These are phyloP conservation scores for Cryptomeria japonica DNA, from an alignment of 75 land plant species.

Conservation along the genomic window DNA sequence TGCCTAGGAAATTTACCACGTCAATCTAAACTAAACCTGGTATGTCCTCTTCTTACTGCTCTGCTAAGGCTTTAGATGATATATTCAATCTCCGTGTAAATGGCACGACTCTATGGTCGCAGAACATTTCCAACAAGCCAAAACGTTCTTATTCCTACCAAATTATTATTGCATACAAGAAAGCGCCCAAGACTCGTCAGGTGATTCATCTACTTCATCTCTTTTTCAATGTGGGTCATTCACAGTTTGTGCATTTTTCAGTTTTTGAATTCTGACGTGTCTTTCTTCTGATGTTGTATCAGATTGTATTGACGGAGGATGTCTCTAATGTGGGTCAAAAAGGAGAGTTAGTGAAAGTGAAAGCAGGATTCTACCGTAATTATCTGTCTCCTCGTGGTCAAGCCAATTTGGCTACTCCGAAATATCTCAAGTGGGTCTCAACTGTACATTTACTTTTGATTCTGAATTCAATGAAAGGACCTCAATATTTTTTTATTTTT, in stretches of 20 bases:
- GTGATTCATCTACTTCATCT: not conserved
- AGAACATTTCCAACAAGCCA: not conserved
- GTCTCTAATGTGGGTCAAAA: slow-evolving; percentile 78
- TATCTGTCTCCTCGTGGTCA: slow-evolving; percentile 74
- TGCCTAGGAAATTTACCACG: not conserved
- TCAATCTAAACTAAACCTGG: not conserved
- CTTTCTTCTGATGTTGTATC: not conserved
- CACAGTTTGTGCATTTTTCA: not conserved
- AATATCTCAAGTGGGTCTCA: slow-evolving; percentile 61
- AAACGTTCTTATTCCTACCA: not conserved
- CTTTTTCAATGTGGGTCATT: not conserved
- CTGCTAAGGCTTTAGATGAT: not conserved
- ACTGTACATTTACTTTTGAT: not conserved
- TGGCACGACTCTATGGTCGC: not conserved
- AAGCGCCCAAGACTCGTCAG: not conserved
- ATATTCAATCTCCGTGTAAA: not conserved
- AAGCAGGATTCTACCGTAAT: slow-evolving; percentile 89
- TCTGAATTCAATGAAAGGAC: not conserved
- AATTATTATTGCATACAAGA: not conserved
- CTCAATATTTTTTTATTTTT: not conserved
- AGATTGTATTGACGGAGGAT: slow-evolving; percentile 88
- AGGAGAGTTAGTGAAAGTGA: slow-evolving; percentile 83
- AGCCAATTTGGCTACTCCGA: slow-evolving; percentile 80
- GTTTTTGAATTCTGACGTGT: not conserved
- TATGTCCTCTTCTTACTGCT: not conserved